Conservation (phyloP, 2,329 filamentous ascomycete genomes). For the Phoma herbarum region DNA sequence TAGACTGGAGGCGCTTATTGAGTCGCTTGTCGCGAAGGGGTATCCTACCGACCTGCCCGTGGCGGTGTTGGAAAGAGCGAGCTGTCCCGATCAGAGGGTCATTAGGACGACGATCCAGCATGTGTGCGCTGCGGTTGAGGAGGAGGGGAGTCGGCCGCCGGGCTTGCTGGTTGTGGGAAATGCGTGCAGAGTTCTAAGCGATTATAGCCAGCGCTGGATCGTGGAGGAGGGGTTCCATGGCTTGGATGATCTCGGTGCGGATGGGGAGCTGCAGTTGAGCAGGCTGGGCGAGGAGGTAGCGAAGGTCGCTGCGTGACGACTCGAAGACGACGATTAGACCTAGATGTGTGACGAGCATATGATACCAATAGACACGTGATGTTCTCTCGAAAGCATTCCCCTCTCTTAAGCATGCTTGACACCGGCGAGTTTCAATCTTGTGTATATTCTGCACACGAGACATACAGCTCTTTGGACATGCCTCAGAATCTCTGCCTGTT, state of each 20-base stretch:
- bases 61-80: slow-evolving; percentile 91
- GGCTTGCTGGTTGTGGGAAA: slow-evolving; percentile 85
- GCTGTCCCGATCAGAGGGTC: slow-evolving; percentile 91
- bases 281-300: slow-evolving; percentile 27
- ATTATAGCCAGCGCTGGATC: slow-evolving; percentile 72
- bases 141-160: slow-evolving; percentile 87
- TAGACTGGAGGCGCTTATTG: slow-evolving; percentile 76
- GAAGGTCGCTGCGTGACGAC: slow-evolving; percentile 1
- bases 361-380: slow-evolving; percentile 19
- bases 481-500: no score
- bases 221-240: slow-evolving; percentile 89
- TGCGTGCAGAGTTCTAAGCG: slow-evolving; percentile 80
- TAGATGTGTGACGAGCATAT: not conserved
- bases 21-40: slow-evolving; percentile 63
- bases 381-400: no score
- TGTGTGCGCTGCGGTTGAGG: slow-evolving; percentile 83
- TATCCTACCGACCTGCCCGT: slow-evolving; percentile 87
- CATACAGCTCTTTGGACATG: no score
- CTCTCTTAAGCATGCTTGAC: no score
- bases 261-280: slow-evolving; percentile 36
- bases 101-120: slow-evolving; percentile 84
- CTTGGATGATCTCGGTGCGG: slow-evolving; percentile 61
- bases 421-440: no score
- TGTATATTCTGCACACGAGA: no score
- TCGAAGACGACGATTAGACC: not conserved